Base-by-base conservation (phyloP, 2,329 filamentous ascomycete species). In the Neonectria hederae region DNA sequence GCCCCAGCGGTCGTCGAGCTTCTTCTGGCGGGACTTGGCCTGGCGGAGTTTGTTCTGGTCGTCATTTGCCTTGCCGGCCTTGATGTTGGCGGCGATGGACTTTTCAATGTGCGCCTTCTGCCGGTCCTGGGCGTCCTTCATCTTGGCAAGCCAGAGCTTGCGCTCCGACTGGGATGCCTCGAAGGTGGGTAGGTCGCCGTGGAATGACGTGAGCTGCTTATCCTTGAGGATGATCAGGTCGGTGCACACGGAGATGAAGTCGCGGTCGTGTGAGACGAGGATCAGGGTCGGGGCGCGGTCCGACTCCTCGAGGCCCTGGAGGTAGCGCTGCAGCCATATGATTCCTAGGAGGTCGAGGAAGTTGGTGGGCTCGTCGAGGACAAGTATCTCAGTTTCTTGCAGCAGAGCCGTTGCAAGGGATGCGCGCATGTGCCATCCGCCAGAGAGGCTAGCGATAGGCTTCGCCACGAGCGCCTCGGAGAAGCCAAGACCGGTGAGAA, bases 21-120 rank as follows among this genome's bases (percentile, higher is more conserved):
- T 94, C 82, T 94, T 95, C 79, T 94, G 92, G 1, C 92, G 85
- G 5, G 90, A 92, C 67, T 94, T 94, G 4, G 92, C 93, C 81
- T 94, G 92, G n/a, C 92, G 89, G 3, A 97, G 83, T 76, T 94
- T 94, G 75, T 95, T 95, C 70, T 94, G 90, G 73, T 97, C 93
- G 30, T 93, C 92, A 26, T 90, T 90, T 52, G 89, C 89, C 75
- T 90, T 92, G 7, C 92, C 93, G 21, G 90, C 87, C 68, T 90
- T 90, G 72, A 93, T 86, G 69, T 92, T 95, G 63, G 90, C 87
- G 21, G 86, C 84, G 54, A 97, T 93, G 0, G 89, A 92, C 70
- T 92, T 87, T 77, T 95, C 90, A 65, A 97, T 92, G 72, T 96
- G 92, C 3, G 91, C 88, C 59, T 89, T 90, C 76, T 97, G 92